These are phyloP conservation scores for Colletotrichum simmondsii DNA, from an alignment of 2,329 filamentous ascomycete genomes.

Conservation along the genomic window DNA sequence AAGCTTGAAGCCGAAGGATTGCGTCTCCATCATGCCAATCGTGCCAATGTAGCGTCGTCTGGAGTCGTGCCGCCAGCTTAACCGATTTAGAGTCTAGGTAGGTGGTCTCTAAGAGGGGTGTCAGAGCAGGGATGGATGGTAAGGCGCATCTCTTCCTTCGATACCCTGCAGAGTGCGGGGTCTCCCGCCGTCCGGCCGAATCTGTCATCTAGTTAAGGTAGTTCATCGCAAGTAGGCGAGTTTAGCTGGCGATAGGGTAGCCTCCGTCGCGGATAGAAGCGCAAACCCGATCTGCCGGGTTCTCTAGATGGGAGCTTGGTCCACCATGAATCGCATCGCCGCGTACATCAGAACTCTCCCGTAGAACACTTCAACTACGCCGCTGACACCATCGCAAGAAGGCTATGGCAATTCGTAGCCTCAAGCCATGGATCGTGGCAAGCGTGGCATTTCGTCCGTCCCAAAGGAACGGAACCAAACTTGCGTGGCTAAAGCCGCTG, in stretches of 20 bases:
- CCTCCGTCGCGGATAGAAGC: not conserved
- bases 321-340: not conserved
- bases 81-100: not conserved
- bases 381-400: not conserved
- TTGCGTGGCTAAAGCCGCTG: conserved; percentile 15
- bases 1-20: not conserved
- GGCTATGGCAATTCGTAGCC: not conserved
- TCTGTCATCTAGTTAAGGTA: not conserved
- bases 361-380: not conserved
- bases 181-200: conserved; percentile 1
- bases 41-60: conserved; percentile 17
- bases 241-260: not conserved
- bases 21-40: not conserved
- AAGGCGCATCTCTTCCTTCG: not conserved
- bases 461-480: conserved; percentile 4
- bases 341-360: not conserved
- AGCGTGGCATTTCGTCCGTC: not conserved
- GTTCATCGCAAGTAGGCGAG: not conserved
- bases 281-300: not conserved
- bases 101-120: not conserved
- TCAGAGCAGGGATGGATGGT: not conserved
- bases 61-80: not conserved
- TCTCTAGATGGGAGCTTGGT: not conserved
- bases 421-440: not conserved
- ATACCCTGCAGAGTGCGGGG: conserved; percentile 27